Base-by-base conservation (phyloP, 805 yeast genomes). In the Scheffersomyces coipomensis region DNA sequence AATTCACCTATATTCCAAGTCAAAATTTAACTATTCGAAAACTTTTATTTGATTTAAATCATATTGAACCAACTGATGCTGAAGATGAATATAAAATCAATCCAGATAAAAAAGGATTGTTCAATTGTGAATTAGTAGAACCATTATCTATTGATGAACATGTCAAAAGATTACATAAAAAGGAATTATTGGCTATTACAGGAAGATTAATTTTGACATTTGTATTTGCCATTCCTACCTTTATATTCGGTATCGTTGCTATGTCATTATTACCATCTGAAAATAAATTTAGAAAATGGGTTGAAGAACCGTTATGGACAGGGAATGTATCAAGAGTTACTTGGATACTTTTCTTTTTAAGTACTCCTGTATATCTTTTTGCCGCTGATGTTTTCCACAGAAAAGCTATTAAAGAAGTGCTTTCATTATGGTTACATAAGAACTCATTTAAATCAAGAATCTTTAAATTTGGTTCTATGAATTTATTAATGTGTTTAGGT, bases 381-480 rank as follows among this genome's bases (percentile, higher is more conserved):
- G 83, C 86, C 0, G 90, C 86, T 18, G 86, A 81, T 51, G 70
- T 81, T 2, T 85, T 85, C 62, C 93, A 85, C 49, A 49, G 64
- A 11, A 85, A 84, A 51, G 86, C 91, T 0, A 11, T 78, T 21
- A 73, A 72, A 36, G 91, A 85, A 51, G 46, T 85, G 2, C 52
- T 67, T 39, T 64, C 78, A 2, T 55, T 85, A 22, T 84, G 88
- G 86, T 53, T 64, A 12, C 66, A 69, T 31, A 75, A 74, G 26
- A 80, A 76, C 33, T 62, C 81, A 1, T 78, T 81, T 73, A 63
- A 54, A 17, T 71, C 77, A 46, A 63, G 89, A 29, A 44, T 85
- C 12, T 73, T 85, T 45, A 73, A 74, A 49, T 85, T 85, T 58
- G 95, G 95, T 2, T 82, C 89, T 2, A 85, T 85, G 91, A 84